Evolutionary conservation across 768 basidiomycete genomes (phyloP), one percentile per base, ranked within the genome.

Genomic region (Calocera cornea): DNA sequence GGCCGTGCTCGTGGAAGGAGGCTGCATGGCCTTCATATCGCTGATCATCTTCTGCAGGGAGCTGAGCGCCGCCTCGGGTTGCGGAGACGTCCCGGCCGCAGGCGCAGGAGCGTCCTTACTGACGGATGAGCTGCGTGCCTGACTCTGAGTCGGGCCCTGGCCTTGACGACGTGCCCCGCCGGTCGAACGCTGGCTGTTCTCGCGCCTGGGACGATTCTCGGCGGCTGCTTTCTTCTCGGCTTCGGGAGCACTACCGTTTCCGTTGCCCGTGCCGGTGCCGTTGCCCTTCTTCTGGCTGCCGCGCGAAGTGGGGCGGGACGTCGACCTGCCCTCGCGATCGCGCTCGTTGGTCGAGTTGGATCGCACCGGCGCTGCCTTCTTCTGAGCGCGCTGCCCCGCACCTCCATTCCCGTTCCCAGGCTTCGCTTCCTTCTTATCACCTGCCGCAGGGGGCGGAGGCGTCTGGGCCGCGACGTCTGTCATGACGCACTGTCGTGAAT

Each of bases 31-130:
- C 82, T 93, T 95, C 70, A 97, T 81, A 76, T 97, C 94, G 67
- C 90, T 90, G 72, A 97, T 97, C 76, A 97, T 88, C 67, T 91
- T 86, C 74, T 97, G 93, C 65, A 97, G 84, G 33, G 90, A 92
- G 69, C 88, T 89, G 68, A 93, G 80, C 19, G 89, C 90, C 75
- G 88, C 88, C 74, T 88, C 90, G 24, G 84, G 83, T 24, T 68
- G 50, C 31, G 66, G 66, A 34, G 68, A 16, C 27, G 54, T n/a
- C n/a, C n/a, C 36, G 29, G 66, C 2, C 7, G 34, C 66, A 41
- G 68, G 34, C 16, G 54, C 22, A 27, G 64, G 33, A 11, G 69
- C 54, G 24, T 60, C 54, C 31, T 60, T 60, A 33, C 31, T 60
- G 14, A 10, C 54, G 27, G 54, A 29, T 5, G 54, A 5, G 31